Conservation (phyloP, 75 land plant genomes). For the Ceratopteris richardii region DNA sequence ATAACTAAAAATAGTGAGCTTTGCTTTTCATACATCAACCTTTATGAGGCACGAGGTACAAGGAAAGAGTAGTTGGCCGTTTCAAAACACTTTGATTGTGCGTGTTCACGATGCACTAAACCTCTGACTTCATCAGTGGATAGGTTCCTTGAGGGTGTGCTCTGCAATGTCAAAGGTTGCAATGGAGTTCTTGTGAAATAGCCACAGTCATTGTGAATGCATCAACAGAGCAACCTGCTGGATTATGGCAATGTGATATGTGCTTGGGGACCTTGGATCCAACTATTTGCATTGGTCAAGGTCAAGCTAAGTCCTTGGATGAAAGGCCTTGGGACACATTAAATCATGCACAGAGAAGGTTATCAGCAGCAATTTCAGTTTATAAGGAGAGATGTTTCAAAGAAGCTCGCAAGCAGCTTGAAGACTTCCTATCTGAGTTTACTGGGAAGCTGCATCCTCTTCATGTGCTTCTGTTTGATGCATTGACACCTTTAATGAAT, state of each 20-base stretch:
- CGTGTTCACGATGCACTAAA: conserved; percentile 29
- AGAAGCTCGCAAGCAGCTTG: conserved; percentile 30
- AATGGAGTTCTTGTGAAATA: conserved; percentile 28
- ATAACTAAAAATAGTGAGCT: conserved; percentile 33
- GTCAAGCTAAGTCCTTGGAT: no score
- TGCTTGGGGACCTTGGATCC: conserved; percentile 29
- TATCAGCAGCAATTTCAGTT: conserved; percentile 30
- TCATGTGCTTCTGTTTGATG: no score
- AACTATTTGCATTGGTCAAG: not conserved
- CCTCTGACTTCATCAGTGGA: no score
- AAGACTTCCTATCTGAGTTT: no score
- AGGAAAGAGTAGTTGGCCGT: conserved; percentile 21
- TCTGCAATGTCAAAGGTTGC: no score
- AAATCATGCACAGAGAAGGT: conserved; percentile 20
- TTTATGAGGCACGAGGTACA: conserved; percentile 29
- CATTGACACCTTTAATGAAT: no score
- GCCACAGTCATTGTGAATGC: conserved; percentile 6
- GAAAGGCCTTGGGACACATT: no score
- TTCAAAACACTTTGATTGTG: conserved; percentile 35
- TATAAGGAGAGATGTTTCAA: conserved; percentile 28
- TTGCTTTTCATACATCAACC: conserved; percentile 37
- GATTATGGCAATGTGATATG: no score
- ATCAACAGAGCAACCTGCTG: conserved; percentile 7
- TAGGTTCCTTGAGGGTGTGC: no score
- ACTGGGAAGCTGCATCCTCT: no score